Base-by-base conservation (phyloP, 257 asterid species). In the Osmanthus fragrans region DNA sequence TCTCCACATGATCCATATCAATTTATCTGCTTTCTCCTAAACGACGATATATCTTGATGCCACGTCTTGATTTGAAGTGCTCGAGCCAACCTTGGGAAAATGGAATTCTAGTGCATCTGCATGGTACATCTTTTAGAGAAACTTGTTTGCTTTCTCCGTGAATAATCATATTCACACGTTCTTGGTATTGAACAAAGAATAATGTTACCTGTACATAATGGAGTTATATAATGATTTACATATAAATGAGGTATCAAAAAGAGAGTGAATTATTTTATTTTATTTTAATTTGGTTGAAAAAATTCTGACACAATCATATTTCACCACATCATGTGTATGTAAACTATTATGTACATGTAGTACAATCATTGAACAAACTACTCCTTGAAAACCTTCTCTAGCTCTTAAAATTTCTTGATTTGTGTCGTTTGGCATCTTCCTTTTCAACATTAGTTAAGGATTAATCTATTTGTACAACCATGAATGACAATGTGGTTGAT, bases 91-190 rank as follows among this genome's bases (percentile, higher is more conserved):
- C 6, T 47, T n/a, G 36, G 47, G 77, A 70, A 68, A 76, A 76
- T 66, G 25, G 9, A 12, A 9, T 39, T 78, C 72, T 11, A 21
- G 29, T 58, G 33, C 8, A 19, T 78, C 45, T 63, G 11, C 29
- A 71, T 29, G 39, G 21, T 72, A 60, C 45, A 72, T 10, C 40
- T 49, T 12, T 18, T 72, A 39, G 7, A 71, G 42, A n/a, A 36
- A 4, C 23, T 78, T 32, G 71, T 36, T 60, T 9, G 15, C 71
- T 25, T 78, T 78, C 60, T 71, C 1, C 4, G 40, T 30, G 60
- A 78, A 56, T 71, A 71, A 47, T 60, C 10, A 78, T 78, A 71
- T 56, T 78, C 32, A 71, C 77, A 13, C 16, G 9, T 8, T 71
- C 66, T 78, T 71, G 72, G 63, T 78, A 58, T 78, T 72, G 37